Base-by-base conservation (phyloP, 2,329 filamentous ascomycete species). In the Graphilbum fragrans region DNA sequence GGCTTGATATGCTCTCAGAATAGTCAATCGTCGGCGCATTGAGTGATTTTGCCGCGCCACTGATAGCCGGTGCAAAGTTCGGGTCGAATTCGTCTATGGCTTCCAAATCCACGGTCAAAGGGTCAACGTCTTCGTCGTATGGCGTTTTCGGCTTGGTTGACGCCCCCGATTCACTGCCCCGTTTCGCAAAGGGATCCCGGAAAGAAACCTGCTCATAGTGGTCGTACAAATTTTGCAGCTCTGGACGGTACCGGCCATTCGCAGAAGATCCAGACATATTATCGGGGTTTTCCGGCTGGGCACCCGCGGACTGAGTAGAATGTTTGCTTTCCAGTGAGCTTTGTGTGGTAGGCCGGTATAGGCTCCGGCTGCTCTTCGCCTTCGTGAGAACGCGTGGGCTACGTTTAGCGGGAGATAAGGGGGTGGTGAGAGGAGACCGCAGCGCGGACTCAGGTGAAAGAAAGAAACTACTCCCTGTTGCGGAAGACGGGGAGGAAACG, bases 141-240 rank as follows among this genome's bases (percentile, higher is more conserved):
- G 12, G 6, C n/a, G n/a, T n/a, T n/a, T n/a, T n/a, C n/a, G n/a
- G n/a, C n/a, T n/a, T n/a, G n/a, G n/a, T n/a, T n/a, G n/a, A n/a
- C n/a, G n/a, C n/a, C n/a, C n/a, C n/a, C n/a, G n/a, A n/a, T n/a
- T n/a, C n/a, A n/a, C n/a, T 31, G 12, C 14, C 29, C 29, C 29
- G 29, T 5, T 31, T 5, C 11, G 12, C 29, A 16, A 14, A 31
- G 7, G 7, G 12, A 32, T 69, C 56, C 14, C 65, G 65, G 43
- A 72, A 67, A 0, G 70, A 67, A 60, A 68, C 69, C 48, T 73
- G 65, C 52, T 77, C 73, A 50, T 77, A 76, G 50, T 77, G 70
- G 42, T 72, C 61, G 50, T 77, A 76, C 3, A 77, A 58, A 40
- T 67, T 66, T 35, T 70, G 61, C 19, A 74, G 53, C 3, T 64